Evolutionary conservation across 306 rosid genomes (phyloP).

Genomic region (Corylus americana): DNA sequence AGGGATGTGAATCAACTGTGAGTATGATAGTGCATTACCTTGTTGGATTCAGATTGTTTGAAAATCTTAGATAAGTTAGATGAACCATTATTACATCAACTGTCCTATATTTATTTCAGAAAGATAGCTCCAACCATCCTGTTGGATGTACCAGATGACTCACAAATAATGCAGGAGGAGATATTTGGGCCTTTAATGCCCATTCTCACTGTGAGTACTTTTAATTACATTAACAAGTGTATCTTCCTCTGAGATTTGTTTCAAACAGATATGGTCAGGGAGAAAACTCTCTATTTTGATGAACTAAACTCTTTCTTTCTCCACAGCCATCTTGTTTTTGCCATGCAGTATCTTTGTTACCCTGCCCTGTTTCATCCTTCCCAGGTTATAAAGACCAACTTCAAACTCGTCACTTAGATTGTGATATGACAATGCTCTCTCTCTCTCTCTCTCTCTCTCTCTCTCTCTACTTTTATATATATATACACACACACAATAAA

Average conservation of each 20-base stretch:
- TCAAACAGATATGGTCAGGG: slow-evolving; percentile 4
- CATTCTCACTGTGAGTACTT: slow-evolving; percentile 60
- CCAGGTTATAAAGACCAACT: background rate
- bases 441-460: background rate
- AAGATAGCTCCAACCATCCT: slow-evolving; percentile 77
- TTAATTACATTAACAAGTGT: slow-evolving; percentile 8
- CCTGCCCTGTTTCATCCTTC: background rate
- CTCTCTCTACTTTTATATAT: background rate
- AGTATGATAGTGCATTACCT: slow-evolving; percentile 27
- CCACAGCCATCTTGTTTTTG: background rate
- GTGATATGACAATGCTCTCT: background rate
- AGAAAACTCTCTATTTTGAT: slow-evolving; percentile 7
- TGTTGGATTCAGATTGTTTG: slow-evolving; percentile 22
- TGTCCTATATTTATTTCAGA: slow-evolving; percentile 39
- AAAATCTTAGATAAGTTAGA: background rate
- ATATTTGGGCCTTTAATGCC: slow-evolving; percentile 83
- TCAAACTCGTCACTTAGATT: background rate
- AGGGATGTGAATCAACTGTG: slow-evolving; percentile 62
- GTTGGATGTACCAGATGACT: slow-evolving; percentile 68
- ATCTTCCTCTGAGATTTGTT: slow-evolving; percentile 6
- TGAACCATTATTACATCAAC: slow-evolving; percentile 11
- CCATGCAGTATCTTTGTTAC: background rate
- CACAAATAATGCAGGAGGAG: slow-evolving; percentile 75
- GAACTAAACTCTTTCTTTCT: background rate
- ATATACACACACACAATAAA: background rate